These are phyloP conservation scores for Sutorius australiensis DNA, from an alignment of 768 basidiomycete species.

Conservation along the genomic window DNA sequence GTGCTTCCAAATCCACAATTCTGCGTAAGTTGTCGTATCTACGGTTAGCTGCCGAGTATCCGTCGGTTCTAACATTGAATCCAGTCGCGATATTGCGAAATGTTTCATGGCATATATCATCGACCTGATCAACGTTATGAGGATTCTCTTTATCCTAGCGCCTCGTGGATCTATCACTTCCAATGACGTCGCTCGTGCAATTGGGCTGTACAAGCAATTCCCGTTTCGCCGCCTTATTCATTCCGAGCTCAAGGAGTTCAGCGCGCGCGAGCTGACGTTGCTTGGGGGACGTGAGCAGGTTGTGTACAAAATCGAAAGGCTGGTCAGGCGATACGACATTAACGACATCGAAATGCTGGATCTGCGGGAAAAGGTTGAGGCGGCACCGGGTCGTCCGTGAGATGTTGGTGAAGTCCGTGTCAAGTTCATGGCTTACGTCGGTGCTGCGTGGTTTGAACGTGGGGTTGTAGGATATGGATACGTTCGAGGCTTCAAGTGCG, in stretches of 20 bases:
- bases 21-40: background rate
- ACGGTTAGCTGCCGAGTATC: background rate
- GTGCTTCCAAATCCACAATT: too few relatives aligned
- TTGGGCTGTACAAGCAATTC: background rate
- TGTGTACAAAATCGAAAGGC: background rate
- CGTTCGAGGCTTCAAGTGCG: too few relatives aligned
- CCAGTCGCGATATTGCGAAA: background rate
- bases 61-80: background rate
- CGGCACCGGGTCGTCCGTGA: too few relatives aligned
- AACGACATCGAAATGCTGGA: background rate
- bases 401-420: too few relatives aligned
- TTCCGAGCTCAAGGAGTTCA: background rate
- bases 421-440: too few relatives aligned
- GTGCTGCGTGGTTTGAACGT: too few relatives aligned
- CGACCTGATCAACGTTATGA: background rate
- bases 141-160: background rate
- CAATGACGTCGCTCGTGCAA: background rate
- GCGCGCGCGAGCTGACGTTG: background rate
- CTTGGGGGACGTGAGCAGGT: background rate
- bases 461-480: too few relatives aligned
- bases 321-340: background rate
- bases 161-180: background rate
- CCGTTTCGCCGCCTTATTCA: background rate
- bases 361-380: too few relatives aligned
- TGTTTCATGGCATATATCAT: background rate